These are phyloP conservation scores for Pythium volutum DNA, from an alignment of 352 stramenopile genomes.

Conservation along the genomic window DNA sequence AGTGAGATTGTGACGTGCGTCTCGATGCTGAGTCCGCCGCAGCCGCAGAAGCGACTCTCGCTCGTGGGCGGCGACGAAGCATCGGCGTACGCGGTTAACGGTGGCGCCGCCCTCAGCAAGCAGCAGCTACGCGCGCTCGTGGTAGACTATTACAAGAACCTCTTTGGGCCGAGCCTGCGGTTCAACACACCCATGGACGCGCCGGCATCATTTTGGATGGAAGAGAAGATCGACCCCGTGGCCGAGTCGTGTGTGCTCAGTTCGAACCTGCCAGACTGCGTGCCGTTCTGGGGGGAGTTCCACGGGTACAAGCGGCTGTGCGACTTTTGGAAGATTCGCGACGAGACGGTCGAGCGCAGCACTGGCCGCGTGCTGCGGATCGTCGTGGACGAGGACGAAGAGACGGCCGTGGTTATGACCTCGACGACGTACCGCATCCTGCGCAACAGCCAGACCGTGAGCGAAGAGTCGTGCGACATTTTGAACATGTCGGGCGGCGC, in stretches of 20 bases:
- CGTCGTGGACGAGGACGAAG: slow-evolving; percentile 82
- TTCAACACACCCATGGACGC: slow-evolving; percentile 78
- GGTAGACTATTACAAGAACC: slow-evolving; percentile 73
- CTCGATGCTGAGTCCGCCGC: slow-evolving; percentile 30
- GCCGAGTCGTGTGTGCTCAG: slow-evolving; percentile 71
- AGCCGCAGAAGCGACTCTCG: slow-evolving; percentile 52
- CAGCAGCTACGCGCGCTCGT: slow-evolving; percentile 77
- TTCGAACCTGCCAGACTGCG: slow-evolving; percentile 81
- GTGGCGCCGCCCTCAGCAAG: slow-evolving; percentile 45
- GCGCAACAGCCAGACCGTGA: slow-evolving; percentile 83
- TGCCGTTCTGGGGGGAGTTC: slow-evolving; percentile 88
- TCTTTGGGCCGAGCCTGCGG: slow-evolving; percentile 74
- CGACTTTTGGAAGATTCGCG: slow-evolving; percentile 87
- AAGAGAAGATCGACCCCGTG: slow-evolving; percentile 78
- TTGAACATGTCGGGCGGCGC: slow-evolving; percentile 66
- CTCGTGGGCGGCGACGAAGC: slow-evolving; percentile 41
- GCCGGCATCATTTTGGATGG: slow-evolving; percentile 80
- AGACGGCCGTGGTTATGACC: slow-evolving; percentile 86
- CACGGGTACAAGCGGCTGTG: slow-evolving; percentile 85
- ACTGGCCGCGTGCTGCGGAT: slow-evolving; percentile 79
- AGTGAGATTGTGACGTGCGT: slow-evolving; percentile 73
- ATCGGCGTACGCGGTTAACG: slow-evolving; percentile 6
- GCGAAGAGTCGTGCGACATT: slow-evolving; percentile 85
- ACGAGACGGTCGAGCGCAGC: slow-evolving; percentile 83
- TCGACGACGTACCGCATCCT: slow-evolving; percentile 85